phyloP scores from a whole-genome alignment of 257 asterid species.

The Nicotiana attenuata region DNA sequence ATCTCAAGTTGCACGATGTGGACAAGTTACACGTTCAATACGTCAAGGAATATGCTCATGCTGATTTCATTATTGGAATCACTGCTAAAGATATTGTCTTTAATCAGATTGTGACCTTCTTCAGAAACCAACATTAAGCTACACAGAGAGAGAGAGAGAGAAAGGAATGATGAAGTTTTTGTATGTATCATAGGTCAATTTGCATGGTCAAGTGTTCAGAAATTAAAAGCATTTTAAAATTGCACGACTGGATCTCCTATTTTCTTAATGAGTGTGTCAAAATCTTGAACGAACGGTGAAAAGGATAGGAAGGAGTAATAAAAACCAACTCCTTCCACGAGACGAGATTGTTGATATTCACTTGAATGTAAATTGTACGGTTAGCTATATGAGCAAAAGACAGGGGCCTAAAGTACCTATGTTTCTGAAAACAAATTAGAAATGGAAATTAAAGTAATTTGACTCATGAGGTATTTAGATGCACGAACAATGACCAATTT shows the following conservation, averaged over 20 bases:
- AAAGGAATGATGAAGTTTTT: not conserved
- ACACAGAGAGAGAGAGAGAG: too few species aligned
- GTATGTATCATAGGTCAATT: not conserved
- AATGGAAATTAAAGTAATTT: not conserved
- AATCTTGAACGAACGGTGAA: not conserved
- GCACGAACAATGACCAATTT: not conserved
- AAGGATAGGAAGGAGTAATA: not conserved
- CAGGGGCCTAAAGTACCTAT: not conserved
- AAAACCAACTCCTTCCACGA: not conserved
- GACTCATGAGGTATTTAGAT: not conserved
- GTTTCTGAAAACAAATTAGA: not conserved
- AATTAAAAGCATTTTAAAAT: not conserved
- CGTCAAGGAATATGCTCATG: slow-evolving; percentile 71
- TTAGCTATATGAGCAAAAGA: not conserved
- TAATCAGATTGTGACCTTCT: slow-evolving; percentile 37
- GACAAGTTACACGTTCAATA: slow-evolving; percentile 68
- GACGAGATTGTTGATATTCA: not conserved
- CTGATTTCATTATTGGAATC: slow-evolving; percentile 69
- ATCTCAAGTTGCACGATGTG: slow-evolving; percentile 47
- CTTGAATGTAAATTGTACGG: not conserved
- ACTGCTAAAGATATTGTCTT: slow-evolving; percentile 70
- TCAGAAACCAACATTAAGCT: slow-evolving; percentile 8
- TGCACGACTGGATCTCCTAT: not conserved
- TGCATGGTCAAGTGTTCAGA: not conserved
- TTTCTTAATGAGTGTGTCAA: not conserved